Evolutionary conservation across 2,329 filamentous ascomycete species (phyloP).

Genomic region (Periconia macrospinosa): DNA sequence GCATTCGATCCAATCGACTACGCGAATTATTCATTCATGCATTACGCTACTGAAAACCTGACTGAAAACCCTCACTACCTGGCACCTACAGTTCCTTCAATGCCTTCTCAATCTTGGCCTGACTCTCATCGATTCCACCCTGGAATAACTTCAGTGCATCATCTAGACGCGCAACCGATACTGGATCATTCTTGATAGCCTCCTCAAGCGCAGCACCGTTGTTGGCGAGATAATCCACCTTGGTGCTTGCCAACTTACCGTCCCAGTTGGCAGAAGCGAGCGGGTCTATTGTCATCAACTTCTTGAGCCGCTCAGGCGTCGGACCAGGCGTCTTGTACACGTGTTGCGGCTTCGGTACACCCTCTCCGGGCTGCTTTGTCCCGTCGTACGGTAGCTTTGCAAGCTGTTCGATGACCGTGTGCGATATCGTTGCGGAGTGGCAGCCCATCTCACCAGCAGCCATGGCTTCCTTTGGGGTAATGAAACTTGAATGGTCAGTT

Average conservation of each 20-base stretch:
- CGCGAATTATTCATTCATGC: not conserved
- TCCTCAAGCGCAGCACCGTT: conserved; percentile 48
- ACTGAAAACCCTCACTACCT: not conserved
- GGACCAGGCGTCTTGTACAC: conserved; percentile 42
- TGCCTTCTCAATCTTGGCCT: conserved; percentile 42
- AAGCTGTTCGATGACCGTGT: conserved; percentile 45
- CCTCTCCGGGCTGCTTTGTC: conserved; percentile 43
- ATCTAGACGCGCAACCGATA: conserved; percentile 42
- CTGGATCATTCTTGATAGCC: conserved; percentile 46
- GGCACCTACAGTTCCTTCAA: conserved; percentile 18
- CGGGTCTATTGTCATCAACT: conserved; percentile 45
- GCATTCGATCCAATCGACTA: not conserved
- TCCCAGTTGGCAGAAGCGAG: conserved; percentile 44
- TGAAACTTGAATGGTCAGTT: conserved; percentile 38
- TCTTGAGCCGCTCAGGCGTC: conserved; percentile 38
- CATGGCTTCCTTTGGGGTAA: conserved; percentile 50
- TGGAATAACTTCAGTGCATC: conserved; percentile 48
- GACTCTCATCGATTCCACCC: conserved; percentile 44
- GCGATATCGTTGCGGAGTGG: conserved; percentile 51
- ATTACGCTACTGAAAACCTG: not conserved
- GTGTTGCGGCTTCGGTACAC: conserved; percentile 46
- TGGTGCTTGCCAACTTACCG: conserved; percentile 44
- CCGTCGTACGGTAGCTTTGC: conserved; percentile 43
- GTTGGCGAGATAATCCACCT: conserved; percentile 53
- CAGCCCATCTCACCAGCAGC: conserved; percentile 52